Conservation (phyloP, 2,329 filamentous ascomycete species). For the Lachnellula cervina region DNA sequence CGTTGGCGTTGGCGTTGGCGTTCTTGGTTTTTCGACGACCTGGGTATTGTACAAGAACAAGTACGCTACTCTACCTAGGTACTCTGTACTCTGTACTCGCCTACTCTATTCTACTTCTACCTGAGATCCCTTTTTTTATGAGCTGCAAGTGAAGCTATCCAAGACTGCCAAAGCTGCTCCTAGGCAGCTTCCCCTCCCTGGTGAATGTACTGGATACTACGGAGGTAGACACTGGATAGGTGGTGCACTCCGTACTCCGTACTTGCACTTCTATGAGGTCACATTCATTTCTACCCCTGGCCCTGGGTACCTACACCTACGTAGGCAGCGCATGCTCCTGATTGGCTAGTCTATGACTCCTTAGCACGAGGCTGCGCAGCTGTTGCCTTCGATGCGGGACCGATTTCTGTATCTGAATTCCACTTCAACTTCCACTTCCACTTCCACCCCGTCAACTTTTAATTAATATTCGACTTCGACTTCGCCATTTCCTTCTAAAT, state of each 20-base stretch:
- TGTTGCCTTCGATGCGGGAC: background rate
- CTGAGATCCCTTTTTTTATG: background rate
- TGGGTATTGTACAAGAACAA: too few relatives aligned
- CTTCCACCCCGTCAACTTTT: background rate
- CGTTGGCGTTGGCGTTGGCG: background rate
- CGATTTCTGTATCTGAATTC: background rate
- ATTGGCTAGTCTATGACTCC: too few relatives aligned
- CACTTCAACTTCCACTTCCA: background rate
- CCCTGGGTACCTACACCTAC: too few relatives aligned
- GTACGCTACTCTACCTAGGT: background rate
- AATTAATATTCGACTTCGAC: background rate
- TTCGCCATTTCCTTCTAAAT: background rate
- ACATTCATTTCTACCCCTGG: background rate
- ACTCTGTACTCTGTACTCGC: too few relatives aligned
- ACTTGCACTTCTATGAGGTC: background rate
- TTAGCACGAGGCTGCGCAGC: background rate
- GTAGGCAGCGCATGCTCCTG: too few relatives aligned
- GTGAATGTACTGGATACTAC: background rate
- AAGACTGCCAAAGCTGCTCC: background rate
- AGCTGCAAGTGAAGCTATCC: background rate
- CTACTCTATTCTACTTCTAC: background rate
- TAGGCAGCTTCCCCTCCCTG: too few relatives aligned
- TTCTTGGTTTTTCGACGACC: background rate
- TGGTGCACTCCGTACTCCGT: too few relatives aligned
- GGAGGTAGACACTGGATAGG: background rate